Conservation (phyloP, 257 asterid genomes). For the Primulina huaijiensis region DNA sequence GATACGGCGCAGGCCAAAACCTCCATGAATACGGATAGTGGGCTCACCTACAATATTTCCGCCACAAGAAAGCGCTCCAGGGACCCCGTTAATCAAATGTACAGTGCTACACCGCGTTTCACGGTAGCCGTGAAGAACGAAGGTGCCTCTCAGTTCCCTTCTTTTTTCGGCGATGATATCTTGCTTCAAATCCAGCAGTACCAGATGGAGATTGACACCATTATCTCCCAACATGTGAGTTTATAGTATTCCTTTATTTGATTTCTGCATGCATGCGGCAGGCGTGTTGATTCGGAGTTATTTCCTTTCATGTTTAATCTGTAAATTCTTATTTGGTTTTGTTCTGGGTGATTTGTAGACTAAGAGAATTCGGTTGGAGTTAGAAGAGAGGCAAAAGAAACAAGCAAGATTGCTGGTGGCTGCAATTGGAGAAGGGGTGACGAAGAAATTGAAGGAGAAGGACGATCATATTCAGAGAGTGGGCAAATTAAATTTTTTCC, state of each 20-base stretch:
- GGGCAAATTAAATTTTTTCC: conserved; percentile 50
- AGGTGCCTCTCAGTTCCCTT: conserved; percentile 23
- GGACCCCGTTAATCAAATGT: conserved; percentile 37
- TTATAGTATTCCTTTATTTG: no score
- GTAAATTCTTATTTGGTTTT: neutral
- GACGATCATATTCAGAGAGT: conserved; percentile 69
- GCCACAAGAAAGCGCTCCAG: conserved; percentile 54
- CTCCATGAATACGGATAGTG: conserved; percentile 60
- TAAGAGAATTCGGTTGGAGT: conserved; percentile 51
- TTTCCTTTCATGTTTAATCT: neutral
- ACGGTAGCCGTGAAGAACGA: conserved; percentile 23
- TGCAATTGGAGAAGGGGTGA: conserved; percentile 50
- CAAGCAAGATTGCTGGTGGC: conserved; percentile 44
- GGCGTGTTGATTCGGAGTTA: no score
- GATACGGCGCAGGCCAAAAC: conserved; percentile 50
- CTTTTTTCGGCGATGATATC: conserved; percentile 37
- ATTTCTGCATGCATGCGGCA: neutral
- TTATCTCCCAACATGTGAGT: conserved; percentile 68
- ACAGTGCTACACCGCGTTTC: conserved; percentile 20
- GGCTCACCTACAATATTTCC: conserved; percentile 37
- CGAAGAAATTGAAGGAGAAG: conserved; percentile 54
- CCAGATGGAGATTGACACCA: conserved; percentile 53
- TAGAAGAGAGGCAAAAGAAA: conserved; percentile 69
- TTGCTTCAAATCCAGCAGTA: conserved; percentile 50
- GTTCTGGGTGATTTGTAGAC: conserved; percentile 26